Conservation (phyloP, 148 eudicot species). For the Mesembryanthemum crystallinum region DNA sequence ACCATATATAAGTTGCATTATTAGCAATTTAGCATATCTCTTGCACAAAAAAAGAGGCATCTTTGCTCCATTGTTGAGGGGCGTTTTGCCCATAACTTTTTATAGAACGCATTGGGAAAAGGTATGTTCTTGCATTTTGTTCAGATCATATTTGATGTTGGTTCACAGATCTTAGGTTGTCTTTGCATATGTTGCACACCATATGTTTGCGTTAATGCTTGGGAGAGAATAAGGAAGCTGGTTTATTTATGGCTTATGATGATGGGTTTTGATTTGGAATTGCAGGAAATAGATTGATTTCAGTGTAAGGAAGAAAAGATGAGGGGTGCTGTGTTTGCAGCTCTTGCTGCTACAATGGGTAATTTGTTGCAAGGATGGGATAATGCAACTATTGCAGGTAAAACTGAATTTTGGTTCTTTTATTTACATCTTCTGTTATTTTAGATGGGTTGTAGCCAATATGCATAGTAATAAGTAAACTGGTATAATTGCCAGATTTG, state of each 20-base stretch:
- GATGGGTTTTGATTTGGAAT: conserved; percentile 17
- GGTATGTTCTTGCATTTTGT: conserved; percentile 18
- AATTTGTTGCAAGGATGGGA: conserved; percentile 99
- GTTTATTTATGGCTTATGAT: background rate
- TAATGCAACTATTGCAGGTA: conserved; percentile 98
- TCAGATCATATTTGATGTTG: background rate
- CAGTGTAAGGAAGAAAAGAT: conserved; percentile 30
- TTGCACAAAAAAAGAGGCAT: background rate
- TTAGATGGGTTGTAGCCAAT: background rate
- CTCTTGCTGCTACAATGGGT: conserved; percentile 88
- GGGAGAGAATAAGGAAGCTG: background rate
- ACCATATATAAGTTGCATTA: conserved; percentile 16
- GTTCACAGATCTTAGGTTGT: conserved; percentile 1
- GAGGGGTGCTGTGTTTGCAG: conserved; percentile 85
- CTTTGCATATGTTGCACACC: background rate
- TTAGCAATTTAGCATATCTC: too few species aligned
- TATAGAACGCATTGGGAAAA: background rate
- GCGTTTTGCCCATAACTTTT: conserved; percentile 9
- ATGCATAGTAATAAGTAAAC: too few species aligned
- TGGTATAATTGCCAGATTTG: background rate
- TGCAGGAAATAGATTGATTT: conserved; percentile 17
- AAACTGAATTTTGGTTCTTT: conserved; percentile 10
- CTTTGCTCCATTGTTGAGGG: background rate
- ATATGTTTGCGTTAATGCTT: conserved; percentile 1
- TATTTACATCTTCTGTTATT: background rate